Conservation (phyloP, 306 rosid species). For the Lagenaria siceraria region DNA sequence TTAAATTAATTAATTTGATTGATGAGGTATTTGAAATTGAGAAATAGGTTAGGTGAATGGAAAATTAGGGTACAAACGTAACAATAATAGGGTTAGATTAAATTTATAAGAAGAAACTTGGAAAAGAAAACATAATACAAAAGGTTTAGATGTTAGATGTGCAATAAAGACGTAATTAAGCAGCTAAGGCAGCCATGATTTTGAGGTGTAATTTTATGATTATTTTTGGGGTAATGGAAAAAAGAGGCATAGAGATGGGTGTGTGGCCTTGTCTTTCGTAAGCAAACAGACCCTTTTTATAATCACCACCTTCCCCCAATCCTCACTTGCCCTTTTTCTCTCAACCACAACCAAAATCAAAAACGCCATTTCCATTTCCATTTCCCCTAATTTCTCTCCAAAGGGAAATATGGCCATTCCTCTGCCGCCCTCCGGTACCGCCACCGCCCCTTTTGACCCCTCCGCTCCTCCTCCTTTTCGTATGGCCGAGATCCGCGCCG, state of each 20-base stretch:
- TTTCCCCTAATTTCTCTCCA: not conserved
- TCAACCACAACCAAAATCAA: not conserved
- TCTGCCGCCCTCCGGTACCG: not conserved
- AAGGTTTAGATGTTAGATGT: no score
- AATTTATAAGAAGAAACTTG: no score
- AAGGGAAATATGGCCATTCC: not conserved
- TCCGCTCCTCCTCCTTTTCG: constrained; percentile 79
- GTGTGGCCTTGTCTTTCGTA: not conserved
- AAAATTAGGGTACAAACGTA: no score
- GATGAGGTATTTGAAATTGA: no score
- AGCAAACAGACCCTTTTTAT: not conserved
- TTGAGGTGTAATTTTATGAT: no score
- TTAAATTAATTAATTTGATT: no score
- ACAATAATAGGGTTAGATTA: no score
- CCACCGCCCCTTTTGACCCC: constrained; percentile 41
- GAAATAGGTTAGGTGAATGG: no score
- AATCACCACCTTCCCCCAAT: not conserved
- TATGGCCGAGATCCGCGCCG: constrained; percentile 71
- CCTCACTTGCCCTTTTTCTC: not conserved
- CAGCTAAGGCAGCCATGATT: no score
- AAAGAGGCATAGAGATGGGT: not conserved
- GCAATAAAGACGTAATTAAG: no score
- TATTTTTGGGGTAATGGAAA: not conserved
- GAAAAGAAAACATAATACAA: no score
- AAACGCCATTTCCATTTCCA: not conserved